These are phyloP conservation scores for Collybiopsis luxurians DNA, from an alignment of 768 basidiomycete genomes.

Conservation along the genomic window DNA sequence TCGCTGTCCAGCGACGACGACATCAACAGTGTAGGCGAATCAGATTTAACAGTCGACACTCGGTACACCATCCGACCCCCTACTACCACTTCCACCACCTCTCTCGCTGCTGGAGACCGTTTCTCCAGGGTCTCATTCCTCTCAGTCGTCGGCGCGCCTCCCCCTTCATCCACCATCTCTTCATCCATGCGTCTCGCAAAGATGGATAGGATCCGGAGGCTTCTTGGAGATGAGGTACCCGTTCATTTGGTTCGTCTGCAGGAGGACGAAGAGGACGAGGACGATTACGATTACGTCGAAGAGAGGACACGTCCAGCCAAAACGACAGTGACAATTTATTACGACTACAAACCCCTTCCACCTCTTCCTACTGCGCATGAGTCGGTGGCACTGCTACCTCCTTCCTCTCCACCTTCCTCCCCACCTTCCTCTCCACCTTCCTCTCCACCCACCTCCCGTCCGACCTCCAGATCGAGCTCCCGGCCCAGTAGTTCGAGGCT, in stretches of 20 bases:
- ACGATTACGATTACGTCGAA: not conserved
- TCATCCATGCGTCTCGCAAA: conserved; percentile 50
- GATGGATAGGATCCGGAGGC: conserved; percentile 61
- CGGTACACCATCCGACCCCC: conserved; percentile 7
- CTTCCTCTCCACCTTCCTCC: not conserved
- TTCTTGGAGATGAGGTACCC: conserved; percentile 63
- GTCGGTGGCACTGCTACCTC: too few relatives aligned
- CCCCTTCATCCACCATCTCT: conserved; percentile 28
- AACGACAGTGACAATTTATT: not conserved
- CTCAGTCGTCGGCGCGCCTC: too few relatives aligned
- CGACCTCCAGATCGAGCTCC: not conserved
- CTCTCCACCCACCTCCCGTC: too few relatives aligned
- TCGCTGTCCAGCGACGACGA: not conserved
- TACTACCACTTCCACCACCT: too few relatives aligned
- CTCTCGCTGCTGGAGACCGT: conserved; percentile 17
- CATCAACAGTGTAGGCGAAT: not conserved
- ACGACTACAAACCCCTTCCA: conserved; percentile 2
- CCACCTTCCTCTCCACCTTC: too few relatives aligned
- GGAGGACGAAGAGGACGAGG: not conserved
- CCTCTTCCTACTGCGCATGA: not conserved
- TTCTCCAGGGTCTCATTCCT: conserved; percentile 9
- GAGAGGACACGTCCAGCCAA: not conserved
- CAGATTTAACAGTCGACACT: not conserved
- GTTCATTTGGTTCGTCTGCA: conserved; percentile 55
- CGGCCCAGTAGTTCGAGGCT: too few relatives aligned